Evolutionary conservation across 75 land plant species (phyloP), one percentile per base, ranked within the genome.

Genomic region (Pinus taeda): DNA sequence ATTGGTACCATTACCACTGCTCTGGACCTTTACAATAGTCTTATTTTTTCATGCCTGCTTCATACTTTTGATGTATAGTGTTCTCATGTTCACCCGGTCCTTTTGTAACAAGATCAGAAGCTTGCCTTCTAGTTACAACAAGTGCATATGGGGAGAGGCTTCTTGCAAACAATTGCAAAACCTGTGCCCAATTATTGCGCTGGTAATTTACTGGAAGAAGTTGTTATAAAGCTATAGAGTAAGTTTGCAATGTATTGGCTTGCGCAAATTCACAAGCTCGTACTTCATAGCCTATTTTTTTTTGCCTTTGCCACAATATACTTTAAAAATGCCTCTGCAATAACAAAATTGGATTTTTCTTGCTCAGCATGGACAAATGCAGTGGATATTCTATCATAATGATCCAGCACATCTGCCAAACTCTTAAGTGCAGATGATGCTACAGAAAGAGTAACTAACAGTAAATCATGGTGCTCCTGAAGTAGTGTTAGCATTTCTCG

Each of bases 381-480:
- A 71, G 87, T 77, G 37, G 90, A 89, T 12, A 81, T 85, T 66
- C 79, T 64, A 81, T 96, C 98, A 79, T 89, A 90, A 58, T 86
- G 84, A 66, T 87, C 90, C 21, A 91, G 76, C 22, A 76, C 83
- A 74, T 78, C 87, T n/a, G 75, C 77, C 76, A 90, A 89, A 60
- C 79, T 87, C 97, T 94, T 86, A 72, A 96, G 90, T 29, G 98
- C 79, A 59, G 83, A 82, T 77, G 85, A 85, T 57, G 84, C 84
- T 75, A 91, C 86, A n/a, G 98, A 97, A 73, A 96, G 72, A 57
- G 88, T 86, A 67, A 83, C 59, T 69, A 94, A 81, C 60, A 96
- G 76, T 59, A 95, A 90, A 84, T 96, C 98, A 86, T 94, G 98
- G 80, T 94, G 97, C 74, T 96, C 98, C 98, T 95, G 99, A 64